Evolutionary conservation across 2,329 filamentous ascomycete species (phyloP), one percentile per base, ranked within the genome.

Genomic region (Bipolaris oryzae): DNA sequence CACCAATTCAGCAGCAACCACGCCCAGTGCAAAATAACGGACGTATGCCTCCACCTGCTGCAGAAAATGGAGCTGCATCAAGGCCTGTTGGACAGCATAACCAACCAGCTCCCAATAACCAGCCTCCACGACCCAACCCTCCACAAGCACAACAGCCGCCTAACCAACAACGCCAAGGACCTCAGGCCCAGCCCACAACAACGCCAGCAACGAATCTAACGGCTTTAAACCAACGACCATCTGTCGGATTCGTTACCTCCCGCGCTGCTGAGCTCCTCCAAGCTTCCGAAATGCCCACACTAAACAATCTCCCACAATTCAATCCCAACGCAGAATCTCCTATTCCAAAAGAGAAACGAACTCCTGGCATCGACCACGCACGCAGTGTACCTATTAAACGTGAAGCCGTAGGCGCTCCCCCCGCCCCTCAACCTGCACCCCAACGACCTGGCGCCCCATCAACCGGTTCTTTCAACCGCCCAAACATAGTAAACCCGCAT

Each of bases 311-410:
- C 13, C 72, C 75, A 0, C 76, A 76, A 0, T 83, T 82, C 71
- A 80, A 83, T 43, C 80, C 80, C 4, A 76, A 82, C 50, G 77
- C 72, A 11, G 80, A 82, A 47, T 80, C 77, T 59, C 92, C 93
- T 0, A 95, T 74, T 15, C 92, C 0, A 92, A 96, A 70, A 86
- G 91, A 59, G 2, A 57, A 74, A 50, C 93, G 94, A 72, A 97
- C 94, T 0, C 89, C 90, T 0, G 93, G 93, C 2, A 84, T 97
- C 37, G 92, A 97, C 69, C 91, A 96, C 70, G 87, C 79, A 20
- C 88, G 86, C 49, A 93, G 90, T 4, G 88, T 89, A 50, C 91
- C 92, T 0, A 78, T 96, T 1, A 84, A 83, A 3, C 84, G 83
- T 60, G 82, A 80, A 38, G 66, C 70, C 25, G 63, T 75, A 35